Evolutionary conservation across 306 rosid species (phyloP).

Genomic region (Phaseolus lunatus): DNA sequence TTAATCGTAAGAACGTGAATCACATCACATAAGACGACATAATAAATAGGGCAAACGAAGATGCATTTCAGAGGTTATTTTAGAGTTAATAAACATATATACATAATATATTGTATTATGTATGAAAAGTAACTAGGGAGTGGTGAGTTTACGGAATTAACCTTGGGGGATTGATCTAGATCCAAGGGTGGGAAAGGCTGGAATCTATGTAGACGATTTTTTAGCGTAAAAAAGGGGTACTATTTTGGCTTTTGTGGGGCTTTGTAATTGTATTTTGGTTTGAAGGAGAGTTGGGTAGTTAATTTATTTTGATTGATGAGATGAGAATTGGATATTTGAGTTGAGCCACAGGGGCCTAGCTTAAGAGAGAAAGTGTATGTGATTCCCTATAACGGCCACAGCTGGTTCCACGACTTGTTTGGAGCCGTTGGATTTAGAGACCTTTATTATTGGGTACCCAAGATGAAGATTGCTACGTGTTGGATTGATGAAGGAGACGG

Average conservation of each 20-base stretch:
- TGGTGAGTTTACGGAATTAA: slow-evolving; percentile 63
- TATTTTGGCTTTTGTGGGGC: slow-evolving; percentile 50
- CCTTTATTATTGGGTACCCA: slow-evolving; percentile 38
- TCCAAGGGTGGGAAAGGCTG: slow-evolving; percentile 33
- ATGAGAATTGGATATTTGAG: slow-evolving; percentile 35
- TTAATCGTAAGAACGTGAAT: slow-evolving; percentile 35
- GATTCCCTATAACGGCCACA: slow-evolving; percentile 43
- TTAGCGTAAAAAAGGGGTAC: slow-evolving; percentile 56
- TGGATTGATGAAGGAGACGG: slow-evolving; percentile 26
- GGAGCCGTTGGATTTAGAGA: slow-evolving; percentile 63
- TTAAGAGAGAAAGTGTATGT: neutral
- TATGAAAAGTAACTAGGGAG: slow-evolving; percentile 38
- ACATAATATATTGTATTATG: neutral
- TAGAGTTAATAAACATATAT: neutral
- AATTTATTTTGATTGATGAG: slow-evolving; percentile 46
- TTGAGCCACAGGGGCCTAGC: neutral
- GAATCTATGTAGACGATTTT: slow-evolving; percentile 43
- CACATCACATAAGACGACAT: slow-evolving; percentile 28
- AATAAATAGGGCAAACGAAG: slow-evolving; percentile 37
- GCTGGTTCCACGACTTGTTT: slow-evolving; percentile 48
- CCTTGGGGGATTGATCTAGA: slow-evolving; percentile 64
- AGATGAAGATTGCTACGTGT: slow-evolving; percentile 53
- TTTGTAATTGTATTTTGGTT: slow-evolving; percentile 40
- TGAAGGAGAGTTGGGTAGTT: slow-evolving; percentile 46
- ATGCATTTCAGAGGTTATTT: slow-evolving; percentile 23